phyloP scores from a whole-genome alignment of 768 basidiomycete genomes.

The Clitopilus hobsonii region DNA sequence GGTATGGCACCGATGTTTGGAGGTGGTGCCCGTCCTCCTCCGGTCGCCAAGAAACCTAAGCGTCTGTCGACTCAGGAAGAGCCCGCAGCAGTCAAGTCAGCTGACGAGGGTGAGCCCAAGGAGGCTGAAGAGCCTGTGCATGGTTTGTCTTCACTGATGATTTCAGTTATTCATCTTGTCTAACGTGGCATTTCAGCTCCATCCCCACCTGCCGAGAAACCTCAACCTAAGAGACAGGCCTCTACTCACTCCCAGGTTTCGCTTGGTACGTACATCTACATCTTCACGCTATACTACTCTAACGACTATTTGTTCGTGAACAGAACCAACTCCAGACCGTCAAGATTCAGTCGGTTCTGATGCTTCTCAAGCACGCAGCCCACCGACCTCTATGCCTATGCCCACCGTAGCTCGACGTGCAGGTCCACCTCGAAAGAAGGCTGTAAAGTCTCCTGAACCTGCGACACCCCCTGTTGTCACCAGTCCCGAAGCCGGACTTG shows the following conservation, averaged over 20 bases:
- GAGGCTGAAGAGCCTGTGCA: slow-evolving; percentile 4
- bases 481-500: background rate
- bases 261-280: slow-evolving; percentile 6
- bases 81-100: background rate
- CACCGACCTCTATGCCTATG: slow-evolving; percentile 59
- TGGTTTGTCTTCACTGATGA: slow-evolving; percentile 5
- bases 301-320: background rate
- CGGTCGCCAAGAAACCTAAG: slow-evolving; percentile 28
- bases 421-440: slow-evolving; percentile 69
- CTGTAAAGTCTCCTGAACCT: slow-evolving; percentile 39
- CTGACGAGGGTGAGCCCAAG: slow-evolving; percentile 4
- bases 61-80: slow-evolving; percentile 24
- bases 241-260: background rate
- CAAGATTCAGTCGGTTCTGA: slow-evolving; percentile 22
- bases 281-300: background rate
- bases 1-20: slow-evolving; percentile 76
- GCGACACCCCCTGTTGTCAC: slow-evolving; percentile 10
- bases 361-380: slow-evolving; percentile 31
- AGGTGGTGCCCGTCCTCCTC: slow-evolving; percentile 21
- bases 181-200: too few species aligned
- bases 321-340: slow-evolving; percentile 16
- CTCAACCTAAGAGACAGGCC: slow-evolving; percentile 4
- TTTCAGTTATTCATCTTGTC: too few species aligned
- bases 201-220: slow-evolving; percentile 3
- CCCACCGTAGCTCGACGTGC: slow-evolving; percentile 71